These are phyloP conservation scores for Candida stauntonica DNA, from an alignment of 805 yeast species.

Conservation along the genomic window DNA sequence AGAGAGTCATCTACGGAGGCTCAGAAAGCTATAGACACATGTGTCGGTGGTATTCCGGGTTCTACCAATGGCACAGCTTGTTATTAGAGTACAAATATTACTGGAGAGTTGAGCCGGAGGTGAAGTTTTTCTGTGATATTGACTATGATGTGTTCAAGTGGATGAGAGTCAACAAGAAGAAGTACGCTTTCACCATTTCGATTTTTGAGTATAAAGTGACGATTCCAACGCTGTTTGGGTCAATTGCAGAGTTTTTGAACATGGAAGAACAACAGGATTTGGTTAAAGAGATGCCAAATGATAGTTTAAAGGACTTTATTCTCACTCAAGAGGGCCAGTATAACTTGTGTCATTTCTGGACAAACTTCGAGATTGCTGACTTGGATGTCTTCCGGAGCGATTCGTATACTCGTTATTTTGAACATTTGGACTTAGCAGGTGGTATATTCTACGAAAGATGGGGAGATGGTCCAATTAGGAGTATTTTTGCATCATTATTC, in stretches of 20 bases:
- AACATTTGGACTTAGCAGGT: slow-evolving; percentile 65
- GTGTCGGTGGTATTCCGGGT: slow-evolving; percentile 87
- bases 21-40: slow-evolving; percentile 77
- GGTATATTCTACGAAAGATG: slow-evolving; percentile 89
- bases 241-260: slow-evolving; percentile 40
- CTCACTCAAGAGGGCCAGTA: slow-evolving; percentile 65
- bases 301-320: slow-evolving; percentile 66
- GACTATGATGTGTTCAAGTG: slow-evolving; percentile 54
- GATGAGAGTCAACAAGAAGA: slow-evolving; percentile 52
- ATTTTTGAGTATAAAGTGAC: slow-evolving; percentile 61
- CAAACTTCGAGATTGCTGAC: slow-evolving; percentile 82
- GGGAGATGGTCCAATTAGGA: slow-evolving; percentile 91
- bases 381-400: slow-evolving; percentile 71
- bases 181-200: slow-evolving; percentile 72
- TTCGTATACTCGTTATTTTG: slow-evolving; percentile 66
- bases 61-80: slow-evolving; percentile 69
- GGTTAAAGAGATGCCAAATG: slow-evolving; percentile 36
- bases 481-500: slow-evolving; percentile 74
- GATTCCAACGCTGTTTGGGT: slow-evolving; percentile 45
- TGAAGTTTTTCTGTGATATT: slow-evolving; percentile 69
- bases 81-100: slow-evolving; percentile 73
- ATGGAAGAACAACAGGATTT: slow-evolving; percentile 5
- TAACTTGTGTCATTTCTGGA: slow-evolving; percentile 90
- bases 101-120: slow-evolving; percentile 92
- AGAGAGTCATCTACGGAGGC: slow-evolving; percentile 64